Evolutionary conservation across 176 grass and related monocot species (phyloP), one percentile per base, ranked within the genome.

Genomic region (Metroxylon sagu): DNA sequence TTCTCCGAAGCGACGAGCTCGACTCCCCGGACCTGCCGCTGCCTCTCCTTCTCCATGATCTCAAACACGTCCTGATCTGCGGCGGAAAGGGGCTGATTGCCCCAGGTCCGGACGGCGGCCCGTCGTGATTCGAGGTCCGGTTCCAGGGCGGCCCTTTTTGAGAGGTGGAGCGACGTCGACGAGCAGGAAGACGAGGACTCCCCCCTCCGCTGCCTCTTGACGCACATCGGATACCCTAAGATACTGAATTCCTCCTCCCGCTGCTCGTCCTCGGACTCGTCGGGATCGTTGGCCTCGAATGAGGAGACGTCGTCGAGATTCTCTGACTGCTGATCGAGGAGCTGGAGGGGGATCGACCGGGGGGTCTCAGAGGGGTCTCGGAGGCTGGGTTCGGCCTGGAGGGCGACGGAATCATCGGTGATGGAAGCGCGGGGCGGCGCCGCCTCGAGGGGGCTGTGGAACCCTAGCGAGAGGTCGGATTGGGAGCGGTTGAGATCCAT

Each of bases 1-100:
- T 90, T 90, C 79, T 90, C 87, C 25, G 82, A 90, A 2, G 82
- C 82, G 53, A 90, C 76, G 48, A 90, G 82, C 74, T 90, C 87
- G 64, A 90, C 73, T 4, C 87, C 87, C 26, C 53, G 25, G 29
- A 73, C 53, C 59, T 79, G 80, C 19, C 81, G 68, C 31, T 56
- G 59, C 81, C 74, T 82, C 73, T 82, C 80, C 35, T 54, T 64
- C 68, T 82, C 68, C 51, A 82, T 76, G 50, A 77, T 70, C 28
- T 68, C 56, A 27, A 56, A 67, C 23, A 82, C 63, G 57, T 82
- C 80, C 0, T 51, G 62, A 55, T 82, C 80, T 6, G 51, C 73
- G 26, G 19, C 29, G 27, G 26, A 28, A 3, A 74, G 65, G 6
- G 57, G 52, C 56, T 66, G 56, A 59, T 76, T 54, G 29, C 71